Base-by-base conservation (phyloP, 371 early-diverging fungal genomes). In the Lichtheimia corymbifera region DNA sequence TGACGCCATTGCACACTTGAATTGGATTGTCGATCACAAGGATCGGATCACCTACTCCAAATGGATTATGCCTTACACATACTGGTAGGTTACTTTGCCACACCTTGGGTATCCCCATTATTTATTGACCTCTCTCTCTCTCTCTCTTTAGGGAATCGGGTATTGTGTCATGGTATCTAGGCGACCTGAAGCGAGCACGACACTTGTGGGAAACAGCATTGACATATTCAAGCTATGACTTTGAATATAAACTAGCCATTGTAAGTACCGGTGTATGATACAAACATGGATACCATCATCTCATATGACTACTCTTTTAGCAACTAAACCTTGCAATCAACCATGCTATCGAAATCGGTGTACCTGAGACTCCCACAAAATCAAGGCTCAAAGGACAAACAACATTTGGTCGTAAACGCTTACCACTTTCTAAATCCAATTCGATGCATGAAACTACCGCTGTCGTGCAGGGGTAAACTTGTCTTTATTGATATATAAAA, bases 51-150 rank as follows among this genome's bases (percentile, higher is more conserved):
- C 64, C 20, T 70, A 80, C 18, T 77, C 83, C 27, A 82, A 77
- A 41, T 87, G 85, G 84, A 65, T 85, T 9, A 71, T 82, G 6
- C 88, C 88, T 9, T 87, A 83, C 62, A 77, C 86, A 18, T 84
- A 78, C 62, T 87, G 86, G 80, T 72, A 80, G 72, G 7, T 22
- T 22, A 65, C 0, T 61, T n/a, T 5, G 18, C 41, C 6, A 47
- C 5, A 9, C 17, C 5, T 7, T 17, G 2, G 5, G 17, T 17
- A 13, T n/a, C 47, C 12, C 12, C 47, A 45, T 18, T 11, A 45
- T 45, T 22, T n/a, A 17, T 17, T 47, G 11, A 47, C 11, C 13
- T 4, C 6, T 15, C 6, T 42, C 11, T 22, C 41, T 40, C 24
- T 42, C 11, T 22, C 41, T 40, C 24, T 22, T 27, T 52, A 73